Evolutionary conservation across 768 basidiomycete species (phyloP).

Genomic region (Mrakia blollopis): DNA sequence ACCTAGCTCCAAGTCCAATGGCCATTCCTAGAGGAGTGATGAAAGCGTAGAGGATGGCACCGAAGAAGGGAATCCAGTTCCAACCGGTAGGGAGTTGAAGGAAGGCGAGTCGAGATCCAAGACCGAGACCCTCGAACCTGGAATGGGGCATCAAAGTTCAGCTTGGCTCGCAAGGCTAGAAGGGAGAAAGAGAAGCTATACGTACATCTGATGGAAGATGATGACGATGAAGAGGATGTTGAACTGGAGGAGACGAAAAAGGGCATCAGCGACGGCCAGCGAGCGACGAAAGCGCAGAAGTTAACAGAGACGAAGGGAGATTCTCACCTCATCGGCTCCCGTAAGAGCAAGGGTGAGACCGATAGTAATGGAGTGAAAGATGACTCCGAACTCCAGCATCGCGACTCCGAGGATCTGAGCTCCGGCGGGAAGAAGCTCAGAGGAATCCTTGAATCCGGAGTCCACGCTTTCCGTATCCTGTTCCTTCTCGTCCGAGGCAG

Average conservation of each 20-base stretch:
- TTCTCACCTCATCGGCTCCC: neutral
- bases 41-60: slow-evolving; percentile 63
- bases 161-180: no score
- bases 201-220: slow-evolving; percentile 82
- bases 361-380: slow-evolving; percentile 54
- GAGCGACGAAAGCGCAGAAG: no score
- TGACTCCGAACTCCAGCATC: slow-evolving; percentile 74
- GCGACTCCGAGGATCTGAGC: slow-evolving; percentile 82
- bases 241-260: slow-evolving; percentile 51
- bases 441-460: neutral
- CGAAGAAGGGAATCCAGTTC: slow-evolving; percentile 53
- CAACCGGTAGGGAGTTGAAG: slow-evolving; percentile 49
- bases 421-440: slow-evolving; percentile 32
- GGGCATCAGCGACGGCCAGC: neutral
- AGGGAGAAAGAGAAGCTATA: no score
- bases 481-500: neutral
- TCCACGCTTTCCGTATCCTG: neutral
- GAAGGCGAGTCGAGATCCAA: slow-evolving; percentile 59
- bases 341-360: slow-evolving; percentile 83
- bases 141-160: no score
- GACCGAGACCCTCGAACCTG: slow-evolving; percentile 93
- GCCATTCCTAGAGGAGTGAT: slow-evolving; percentile 88
- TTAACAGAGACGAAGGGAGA: no score
- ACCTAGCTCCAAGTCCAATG: slow-evolving; percentile 66
- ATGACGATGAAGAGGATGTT: slow-evolving; percentile 80